These are phyloP conservation scores for Meyerozyma smithsonii DNA, from an alignment of 1,139 yeast species.

Conservation along the genomic window DNA sequence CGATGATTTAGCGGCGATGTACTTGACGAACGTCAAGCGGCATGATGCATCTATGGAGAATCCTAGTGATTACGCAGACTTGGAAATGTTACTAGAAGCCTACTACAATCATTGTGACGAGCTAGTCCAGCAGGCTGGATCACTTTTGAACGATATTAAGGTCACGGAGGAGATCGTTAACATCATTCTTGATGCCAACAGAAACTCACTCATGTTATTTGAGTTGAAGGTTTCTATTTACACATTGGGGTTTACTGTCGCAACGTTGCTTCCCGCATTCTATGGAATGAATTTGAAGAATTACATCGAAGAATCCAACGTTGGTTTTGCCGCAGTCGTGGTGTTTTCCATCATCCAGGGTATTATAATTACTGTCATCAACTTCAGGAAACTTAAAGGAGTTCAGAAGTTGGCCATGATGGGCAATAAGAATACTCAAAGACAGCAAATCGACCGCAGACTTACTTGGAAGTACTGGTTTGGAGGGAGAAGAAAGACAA, in stretches of 20 bases:
- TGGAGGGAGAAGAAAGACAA: conserved; percentile 26
- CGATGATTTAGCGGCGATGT: conserved; percentile 85
- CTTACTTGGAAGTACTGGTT: conserved; percentile 22
- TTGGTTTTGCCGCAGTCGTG: conserved; percentile 64
- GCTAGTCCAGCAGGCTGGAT: conserved; percentile 89
- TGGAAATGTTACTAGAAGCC: conserved; percentile 87
- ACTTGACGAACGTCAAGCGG: conserved; percentile 47
- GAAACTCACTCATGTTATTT: conserved; percentile 88
- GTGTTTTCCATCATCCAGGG: conserved; percentile 45
- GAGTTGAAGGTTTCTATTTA: conserved; percentile 83
- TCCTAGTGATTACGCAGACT: conserved; percentile 57
- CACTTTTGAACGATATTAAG: conserved; percentile 75
- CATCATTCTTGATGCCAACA: conserved; percentile 88
- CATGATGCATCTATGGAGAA: conserved; percentile 23
- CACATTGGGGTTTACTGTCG: conserved; percentile 79
- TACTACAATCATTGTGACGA: conserved; percentile 96
- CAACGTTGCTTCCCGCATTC: conserved; percentile 57
- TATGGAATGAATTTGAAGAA: conserved; percentile 96
- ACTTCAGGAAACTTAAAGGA: conserved; percentile 45
- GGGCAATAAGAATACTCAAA: conserved; percentile 18
- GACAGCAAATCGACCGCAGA: conserved; percentile 6
- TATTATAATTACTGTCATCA: conserved; percentile 33
- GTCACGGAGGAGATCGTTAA: conserved; percentile 96
- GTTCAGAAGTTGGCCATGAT: conserved; percentile 68
- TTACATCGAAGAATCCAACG: conserved; percentile 71